phyloP scores from a whole-genome alignment of 495 filamentous ascomycete genomes.

The Neurospora sp. region DNA sequence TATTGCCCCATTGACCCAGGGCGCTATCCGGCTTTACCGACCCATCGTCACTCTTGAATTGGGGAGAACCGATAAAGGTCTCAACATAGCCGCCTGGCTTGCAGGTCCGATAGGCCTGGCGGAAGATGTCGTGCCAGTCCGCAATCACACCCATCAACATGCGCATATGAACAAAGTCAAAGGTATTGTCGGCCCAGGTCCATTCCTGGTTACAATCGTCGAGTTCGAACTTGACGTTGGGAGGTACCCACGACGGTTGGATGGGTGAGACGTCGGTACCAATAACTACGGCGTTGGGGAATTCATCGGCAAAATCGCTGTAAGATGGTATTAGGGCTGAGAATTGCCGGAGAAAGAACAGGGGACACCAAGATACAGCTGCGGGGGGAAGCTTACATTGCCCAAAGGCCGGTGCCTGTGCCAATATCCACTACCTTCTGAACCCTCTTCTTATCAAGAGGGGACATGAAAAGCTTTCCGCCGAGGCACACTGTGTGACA shows the following conservation, averaged over 20 bases:
- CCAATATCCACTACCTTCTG: slow-evolving; percentile 29
- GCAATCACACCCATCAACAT: slow-evolving; percentile 35
- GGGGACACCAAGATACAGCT: background rate
- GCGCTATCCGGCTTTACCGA: background rate
- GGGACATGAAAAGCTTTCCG: slow-evolving; percentile 45
- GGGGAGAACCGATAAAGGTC: slow-evolving; percentile 5
- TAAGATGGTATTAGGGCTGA: background rate
- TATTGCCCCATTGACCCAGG: background rate
- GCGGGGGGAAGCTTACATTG: slow-evolving; percentile 10
- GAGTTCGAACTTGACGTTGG: slow-evolving; percentile 38
- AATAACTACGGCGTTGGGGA: slow-evolving; percentile 35
- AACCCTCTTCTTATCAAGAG: slow-evolving; percentile 23
- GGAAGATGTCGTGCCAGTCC: slow-evolving; percentile 37
- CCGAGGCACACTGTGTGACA: slow-evolving; percentile 28
- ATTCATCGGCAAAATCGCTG: slow-evolving; percentile 41
- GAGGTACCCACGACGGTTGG: slow-evolving; percentile 29
- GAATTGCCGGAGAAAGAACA: background rate
- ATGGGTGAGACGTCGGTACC: slow-evolving; percentile 42
- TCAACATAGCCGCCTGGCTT: slow-evolving; percentile 11
- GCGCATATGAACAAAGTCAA: slow-evolving; percentile 52
- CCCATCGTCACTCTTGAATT: slow-evolving; percentile 2
- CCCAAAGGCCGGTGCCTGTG: slow-evolving; percentile 34
- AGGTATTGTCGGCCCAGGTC: slow-evolving; percentile 33
- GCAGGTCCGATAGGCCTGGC: slow-evolving; percentile 21
- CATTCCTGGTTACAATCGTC: slow-evolving; percentile 39